Evolutionary conservation across 768 basidiomycete species (phyloP).

Genomic region (Kwoniella sp.): DNA sequence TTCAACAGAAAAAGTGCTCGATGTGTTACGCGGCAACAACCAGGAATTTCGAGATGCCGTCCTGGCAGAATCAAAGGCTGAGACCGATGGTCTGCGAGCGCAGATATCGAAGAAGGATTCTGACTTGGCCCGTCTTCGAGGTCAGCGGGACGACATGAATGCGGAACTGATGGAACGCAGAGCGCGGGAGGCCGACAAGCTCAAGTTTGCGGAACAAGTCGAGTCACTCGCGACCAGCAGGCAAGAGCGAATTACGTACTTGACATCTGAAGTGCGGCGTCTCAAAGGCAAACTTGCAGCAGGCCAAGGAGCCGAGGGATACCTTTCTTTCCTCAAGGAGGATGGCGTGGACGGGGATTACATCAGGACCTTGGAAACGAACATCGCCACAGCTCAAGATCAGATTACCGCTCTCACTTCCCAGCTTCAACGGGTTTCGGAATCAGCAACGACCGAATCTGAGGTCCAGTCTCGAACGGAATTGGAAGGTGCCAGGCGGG

Average conservation of each 20-base stretch:
- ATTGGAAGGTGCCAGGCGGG: conserved; percentile 17
- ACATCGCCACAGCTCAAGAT: conserved; percentile 58
- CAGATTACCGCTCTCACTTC: conserved; percentile 32
- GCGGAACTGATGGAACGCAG: conserved; percentile 66
- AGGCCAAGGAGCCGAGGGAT: conserved; percentile 68
- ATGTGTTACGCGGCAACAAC: conserved; percentile 35
- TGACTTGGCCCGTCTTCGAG: conserved; percentile 56
- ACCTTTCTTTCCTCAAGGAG: conserved; percentile 71
- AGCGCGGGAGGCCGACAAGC: conserved; percentile 66
- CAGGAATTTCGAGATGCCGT: conserved; percentile 42
- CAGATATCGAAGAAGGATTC: conserved; percentile 50
- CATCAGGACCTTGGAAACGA: conserved; percentile 63
- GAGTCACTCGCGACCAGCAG: conserved; percentile 66
- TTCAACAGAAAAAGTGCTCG: conserved; percentile 51
- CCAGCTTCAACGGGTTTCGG: conserved; percentile 18
- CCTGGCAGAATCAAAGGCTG: conserved; percentile 36
- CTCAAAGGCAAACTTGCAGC: conserved; percentile 79
- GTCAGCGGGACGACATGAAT: conserved; percentile 63
- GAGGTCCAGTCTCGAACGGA: conserved; percentile 23
- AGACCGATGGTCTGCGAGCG: conserved; percentile 60
- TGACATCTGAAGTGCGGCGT: conserved; percentile 73
- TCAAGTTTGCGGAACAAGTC: conserved; percentile 67
- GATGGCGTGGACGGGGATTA: conserved; percentile 57
- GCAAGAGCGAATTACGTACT: conserved; percentile 71
- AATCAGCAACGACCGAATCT: conserved; percentile 4